These are phyloP conservation scores for Pichia sp. DNA, from an alignment of 1,139 yeast genomes.

Conservation along the genomic window DNA sequence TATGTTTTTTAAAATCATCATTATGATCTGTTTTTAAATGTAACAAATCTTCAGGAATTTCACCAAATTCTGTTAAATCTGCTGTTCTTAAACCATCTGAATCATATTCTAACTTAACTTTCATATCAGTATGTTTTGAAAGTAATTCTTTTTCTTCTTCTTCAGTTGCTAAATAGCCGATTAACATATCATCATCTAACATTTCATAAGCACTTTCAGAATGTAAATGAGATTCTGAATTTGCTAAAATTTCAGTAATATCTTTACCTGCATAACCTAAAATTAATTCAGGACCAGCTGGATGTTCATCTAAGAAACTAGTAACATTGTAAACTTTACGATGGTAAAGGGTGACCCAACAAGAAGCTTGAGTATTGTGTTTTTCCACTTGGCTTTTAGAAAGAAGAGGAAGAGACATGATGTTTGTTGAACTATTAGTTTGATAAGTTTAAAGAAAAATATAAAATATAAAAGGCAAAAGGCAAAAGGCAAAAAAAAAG, in stretches of 20 bases:
- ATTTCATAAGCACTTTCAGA: conserved; percentile 86
- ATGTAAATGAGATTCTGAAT: conserved; percentile 62
- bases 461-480: too few species aligned
- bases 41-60: conserved; percentile 66
- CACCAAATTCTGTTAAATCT: conserved; percentile 51
- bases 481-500: too few species aligned
- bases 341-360: conserved; percentile 73
- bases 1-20: conserved; percentile 67
- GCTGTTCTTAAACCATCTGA: conserved; percentile 25
- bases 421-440: not conserved
- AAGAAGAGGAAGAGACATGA: conserved; percentile 35
- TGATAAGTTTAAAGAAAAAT: too few species aligned
- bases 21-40: conserved; percentile 72
- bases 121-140: conserved; percentile 27
- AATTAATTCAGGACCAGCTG: conserved; percentile 78
- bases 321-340: conserved; percentile 83
- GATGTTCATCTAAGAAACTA: conserved; percentile 73
- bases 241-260: conserved; percentile 73
- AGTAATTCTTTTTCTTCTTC: conserved; percentile 55
- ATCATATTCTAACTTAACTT: conserved; percentile 21
- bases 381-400: conserved; percentile 38
- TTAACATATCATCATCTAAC: conserved; percentile 66
- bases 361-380: conserved; percentile 49
- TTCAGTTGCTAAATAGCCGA: conserved; percentile 56
- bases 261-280: conserved; percentile 79